Conservation (phyloP, 495 filamentous ascomycete genomes). For the Bombardia bombarda region DNA sequence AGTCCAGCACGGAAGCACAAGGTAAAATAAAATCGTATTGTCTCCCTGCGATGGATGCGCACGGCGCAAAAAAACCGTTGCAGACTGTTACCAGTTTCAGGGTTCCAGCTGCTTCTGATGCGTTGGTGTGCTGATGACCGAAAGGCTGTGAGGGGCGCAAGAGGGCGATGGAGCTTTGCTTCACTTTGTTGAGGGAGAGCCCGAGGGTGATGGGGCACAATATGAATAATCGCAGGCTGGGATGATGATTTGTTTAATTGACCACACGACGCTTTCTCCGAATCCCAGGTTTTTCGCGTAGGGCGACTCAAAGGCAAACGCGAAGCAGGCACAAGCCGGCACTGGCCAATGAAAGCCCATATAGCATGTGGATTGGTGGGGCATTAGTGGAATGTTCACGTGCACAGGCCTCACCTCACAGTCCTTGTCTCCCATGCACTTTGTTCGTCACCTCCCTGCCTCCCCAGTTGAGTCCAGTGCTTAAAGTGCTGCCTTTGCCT, state of each 20-base stretch:
- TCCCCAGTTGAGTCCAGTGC: no score
- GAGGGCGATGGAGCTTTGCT: neutral
- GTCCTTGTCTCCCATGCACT: conserved; percentile 1
- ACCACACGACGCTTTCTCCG: conserved; percentile 10
- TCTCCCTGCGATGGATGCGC: no score
- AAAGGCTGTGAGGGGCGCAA: neutral
- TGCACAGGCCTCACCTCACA: conserved; percentile 4
- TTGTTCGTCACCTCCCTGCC: conserved; percentile 5
- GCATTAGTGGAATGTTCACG: conserved; percentile 11
- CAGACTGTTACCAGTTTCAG: no score
- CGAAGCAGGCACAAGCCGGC: conserved; percentile 13
- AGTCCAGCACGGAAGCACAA: no score
- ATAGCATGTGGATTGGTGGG: conserved; percentile 5
- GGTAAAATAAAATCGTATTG: no score
- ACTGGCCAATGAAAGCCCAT: conserved; percentile 7
- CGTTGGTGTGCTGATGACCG: no score
- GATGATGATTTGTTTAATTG: conserved; percentile 20
- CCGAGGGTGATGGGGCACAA: neutral
- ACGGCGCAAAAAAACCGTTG: no score
- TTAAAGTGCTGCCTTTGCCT: no score
- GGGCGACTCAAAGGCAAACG: conserved; percentile 16
- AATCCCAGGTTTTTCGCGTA: conserved; percentile 22
- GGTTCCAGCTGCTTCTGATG: no score
- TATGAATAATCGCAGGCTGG: neutral
- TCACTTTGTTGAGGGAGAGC: neutral